Evolutionary conservation across 306 rosid species (phyloP), one percentile per base, ranked within the genome.

Genomic region (Neltuma alba): DNA sequence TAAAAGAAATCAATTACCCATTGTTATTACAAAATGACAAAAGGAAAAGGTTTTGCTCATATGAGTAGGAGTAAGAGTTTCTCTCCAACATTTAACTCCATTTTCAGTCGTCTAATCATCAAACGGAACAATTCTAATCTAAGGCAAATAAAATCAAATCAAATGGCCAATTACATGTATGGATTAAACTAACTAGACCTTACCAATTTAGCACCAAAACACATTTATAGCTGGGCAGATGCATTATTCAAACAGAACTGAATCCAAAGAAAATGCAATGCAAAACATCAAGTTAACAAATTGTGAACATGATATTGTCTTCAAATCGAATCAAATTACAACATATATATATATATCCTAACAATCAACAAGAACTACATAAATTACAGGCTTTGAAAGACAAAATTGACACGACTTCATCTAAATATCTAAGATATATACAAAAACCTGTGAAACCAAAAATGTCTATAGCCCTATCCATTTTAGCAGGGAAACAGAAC

Each of bases 381-480:
- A 65, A 73, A 80, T 83, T 78, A 78, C 81, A 82, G 30, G 71
- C 68, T 80, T 44, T 50, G 47, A 80, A 42, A 60, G 81, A 75
- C 76, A 82, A 68, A 78, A 87, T 52, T 82, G 81, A 75, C 68
- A 81, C 72, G 30, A 62, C 82, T 60, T 57, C 80, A 79, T 81
- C 75, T 23, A 64, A 69, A 10, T 72, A 50, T 69, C 79, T 74
- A 64, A 41, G n/a, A 30, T 86, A 84, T 84, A 48, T 81, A 87
- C 87, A 87, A 36, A 73, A 74, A n/a, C 52, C 45, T 76, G 64
- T 31, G 25, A 7, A 40, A 67, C 80, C 85, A 81, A 87, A 81
- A 57, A 71, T 78, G 82, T 48, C 14, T 37, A 28, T 4, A 2
- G 30, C 76, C 55, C 52, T 23, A 64, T 42, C 83, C 57, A 76